phyloP scores from a whole-genome alignment of 257 asterid genomes.

The Fraxinus americana region DNA sequence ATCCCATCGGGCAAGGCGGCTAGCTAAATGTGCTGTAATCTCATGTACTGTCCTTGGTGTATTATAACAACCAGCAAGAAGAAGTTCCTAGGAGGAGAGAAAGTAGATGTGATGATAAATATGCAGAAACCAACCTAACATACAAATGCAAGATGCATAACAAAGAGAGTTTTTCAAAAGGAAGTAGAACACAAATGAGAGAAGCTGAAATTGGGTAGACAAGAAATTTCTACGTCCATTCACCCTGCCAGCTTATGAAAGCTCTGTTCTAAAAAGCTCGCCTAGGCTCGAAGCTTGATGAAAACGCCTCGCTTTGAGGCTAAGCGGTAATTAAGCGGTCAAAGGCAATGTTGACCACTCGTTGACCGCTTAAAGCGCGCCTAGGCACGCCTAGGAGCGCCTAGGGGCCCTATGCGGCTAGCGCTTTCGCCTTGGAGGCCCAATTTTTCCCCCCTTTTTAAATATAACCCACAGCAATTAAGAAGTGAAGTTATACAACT shows the following conservation, averaged over 20 bases:
- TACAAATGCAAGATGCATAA: not conserved
- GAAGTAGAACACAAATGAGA: not conserved
- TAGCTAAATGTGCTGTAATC: slow-evolving; percentile 70
- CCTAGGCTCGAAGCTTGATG: too few species aligned
- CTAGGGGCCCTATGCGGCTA: too few species aligned
- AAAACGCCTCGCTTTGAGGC: too few species aligned
- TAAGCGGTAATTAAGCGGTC: too few species aligned
- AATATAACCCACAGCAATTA: too few species aligned
- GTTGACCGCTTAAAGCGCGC: too few species aligned
- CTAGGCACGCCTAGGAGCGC: too few species aligned
- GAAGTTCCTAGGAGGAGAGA: slow-evolving; percentile 60
- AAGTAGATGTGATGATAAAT: slow-evolving; percentile 23
- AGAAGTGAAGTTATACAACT: too few species aligned
- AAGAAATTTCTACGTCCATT: not conserved
- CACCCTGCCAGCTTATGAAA: not conserved
- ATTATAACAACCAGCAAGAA: slow-evolving; percentile 75
- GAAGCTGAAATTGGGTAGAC: not conserved
- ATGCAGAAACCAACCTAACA: slow-evolving; percentile 23
- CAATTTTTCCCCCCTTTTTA: too few species aligned
- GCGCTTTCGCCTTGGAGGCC: too few species aligned
- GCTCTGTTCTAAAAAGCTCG: too few species aligned
- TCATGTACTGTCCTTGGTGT: slow-evolving; percentile 85
- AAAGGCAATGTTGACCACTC: too few species aligned
- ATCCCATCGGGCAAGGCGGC: slow-evolving; percentile 98
- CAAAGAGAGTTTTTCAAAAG: not conserved